phyloP scores from a whole-genome alignment of 495 filamentous ascomycete genomes.

The Penicillium lagena region DNA sequence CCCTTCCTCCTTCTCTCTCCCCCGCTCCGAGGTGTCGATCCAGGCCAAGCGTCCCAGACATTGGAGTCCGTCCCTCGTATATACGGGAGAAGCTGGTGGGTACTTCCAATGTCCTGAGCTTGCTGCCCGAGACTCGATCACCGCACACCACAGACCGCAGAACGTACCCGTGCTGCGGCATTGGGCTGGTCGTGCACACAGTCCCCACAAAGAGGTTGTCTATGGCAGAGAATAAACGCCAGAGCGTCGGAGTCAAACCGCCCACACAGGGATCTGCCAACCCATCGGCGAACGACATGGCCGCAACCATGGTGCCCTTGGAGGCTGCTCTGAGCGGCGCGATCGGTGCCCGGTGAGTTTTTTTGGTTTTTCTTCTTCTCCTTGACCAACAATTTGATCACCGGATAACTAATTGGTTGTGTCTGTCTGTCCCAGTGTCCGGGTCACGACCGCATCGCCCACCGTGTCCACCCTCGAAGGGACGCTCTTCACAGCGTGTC shows the following conservation, averaged over 20 bases:
- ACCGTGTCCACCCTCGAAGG: slow-evolving; percentile 50
- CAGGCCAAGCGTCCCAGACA: background rate
- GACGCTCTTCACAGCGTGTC: slow-evolving; percentile 60
- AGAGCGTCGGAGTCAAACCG: slow-evolving; percentile 34
- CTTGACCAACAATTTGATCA: background rate
- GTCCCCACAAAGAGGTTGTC: background rate
- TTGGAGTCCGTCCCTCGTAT: background rate
- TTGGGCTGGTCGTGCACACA: too few relatives aligned
- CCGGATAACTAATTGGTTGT: background rate
- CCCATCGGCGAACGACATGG: slow-evolving; percentile 25
- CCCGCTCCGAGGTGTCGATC: background rate
- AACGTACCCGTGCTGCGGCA: background rate
- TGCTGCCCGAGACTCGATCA: slow-evolving; percentile 1
- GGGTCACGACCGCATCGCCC: slow-evolving; percentile 50
- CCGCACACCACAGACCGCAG: background rate
- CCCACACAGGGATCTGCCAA: slow-evolving; percentile 21
- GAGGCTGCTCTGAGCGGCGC: slow-evolving; percentile 43
- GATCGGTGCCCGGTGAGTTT: slow-evolving; percentile 46
- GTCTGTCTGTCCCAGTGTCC: slow-evolving; percentile 40
- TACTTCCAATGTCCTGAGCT: slow-evolving; percentile 8
- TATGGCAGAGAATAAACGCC: slow-evolving; percentile 44
- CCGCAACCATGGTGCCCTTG: slow-evolving; percentile 36
- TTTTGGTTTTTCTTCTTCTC: background rate
- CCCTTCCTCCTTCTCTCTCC: slow-evolving; percentile 4
- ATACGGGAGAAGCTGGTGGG: background rate